Base-by-base conservation (phyloP, 2,329 filamentous ascomycete genomes). In the Fusarium decemcellulare region DNA sequence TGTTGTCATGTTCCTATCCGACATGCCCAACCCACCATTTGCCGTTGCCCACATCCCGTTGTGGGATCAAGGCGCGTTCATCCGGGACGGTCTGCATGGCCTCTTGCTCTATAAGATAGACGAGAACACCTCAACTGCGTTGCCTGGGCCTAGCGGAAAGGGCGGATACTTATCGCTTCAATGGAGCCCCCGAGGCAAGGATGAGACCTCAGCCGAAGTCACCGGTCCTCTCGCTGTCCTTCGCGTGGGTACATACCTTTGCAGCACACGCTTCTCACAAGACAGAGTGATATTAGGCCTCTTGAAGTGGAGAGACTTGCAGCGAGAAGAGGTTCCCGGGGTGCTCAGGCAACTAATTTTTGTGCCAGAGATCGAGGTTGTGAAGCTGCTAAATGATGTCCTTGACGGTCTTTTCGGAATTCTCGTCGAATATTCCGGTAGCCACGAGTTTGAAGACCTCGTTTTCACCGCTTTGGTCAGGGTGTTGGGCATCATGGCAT, bases 321-420 rank as follows among this genome's bases (percentile, higher is more conserved):
- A 91, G 0, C 87, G 90, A 47, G 90, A 91, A 30, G 90, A 95
- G 37, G 85, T 98, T 2, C 85, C 93, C 1, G 86, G 90, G 27
- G 83, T 97, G 1, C 82, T 99, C 43, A 92, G 92, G 76, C 91
- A 95, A 71, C 88, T 98, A 51, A 91, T 95, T 18, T 98, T 98
- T 71, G 95, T 99, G 1, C 93, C 96, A 0, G 96, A 99, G 78
- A 97, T 98, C 59, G 97, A 99, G 80, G 93, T 99, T 36, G 96
- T 99, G 67, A 99, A 98, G 82, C 87, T 98, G 43, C 84, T 98
- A 8, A 92, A 89, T 67, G 92, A 97, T 73, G 94, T 98, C 1
- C 91, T 99, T 56, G 93, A 97, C 78, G 90, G 94, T 0, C 87
- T 99, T 1, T 99, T 99, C 76, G 92, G 93, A 7, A 94, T 98